Conservation (phyloP, 2,329 filamentous ascomycete species). For the Didymella glomerata region DNA sequence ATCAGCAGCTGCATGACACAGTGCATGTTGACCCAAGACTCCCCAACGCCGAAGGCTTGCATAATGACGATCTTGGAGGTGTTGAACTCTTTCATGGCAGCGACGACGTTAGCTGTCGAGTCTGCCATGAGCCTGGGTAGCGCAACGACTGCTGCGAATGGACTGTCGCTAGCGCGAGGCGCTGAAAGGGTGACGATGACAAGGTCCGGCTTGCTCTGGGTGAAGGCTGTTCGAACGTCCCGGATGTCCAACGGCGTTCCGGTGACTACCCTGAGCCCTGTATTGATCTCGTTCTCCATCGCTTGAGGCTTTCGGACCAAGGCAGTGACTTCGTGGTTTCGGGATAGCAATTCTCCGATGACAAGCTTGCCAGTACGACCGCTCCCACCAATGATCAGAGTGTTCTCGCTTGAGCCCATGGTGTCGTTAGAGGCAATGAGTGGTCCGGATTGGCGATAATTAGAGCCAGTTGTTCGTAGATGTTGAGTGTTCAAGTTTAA, state of each 20-base stretch:
- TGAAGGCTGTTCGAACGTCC: conserved; percentile 53
- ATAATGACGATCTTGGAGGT: conserved; percentile 59
- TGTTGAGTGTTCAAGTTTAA: neutral
- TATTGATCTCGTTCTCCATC: conserved; percentile 29
- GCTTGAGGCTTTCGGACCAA: conserved; percentile 55
- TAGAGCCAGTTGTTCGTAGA: neutral
- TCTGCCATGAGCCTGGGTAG: conserved; percentile 60
- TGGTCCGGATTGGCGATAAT: neutral
- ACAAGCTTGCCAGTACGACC: conserved; percentile 59
- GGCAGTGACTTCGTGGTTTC: conserved; percentile 56
- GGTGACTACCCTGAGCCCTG: conserved; percentile 51
- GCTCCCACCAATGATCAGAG: conserved; percentile 59
- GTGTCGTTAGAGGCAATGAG: neutral
- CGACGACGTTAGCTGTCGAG: conserved; percentile 50
- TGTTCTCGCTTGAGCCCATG: conserved; percentile 39
- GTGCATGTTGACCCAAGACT: conserved; percentile 55
- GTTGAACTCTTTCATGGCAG: conserved; percentile 50
- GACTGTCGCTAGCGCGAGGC: conserved; percentile 57
- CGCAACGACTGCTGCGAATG: conserved; percentile 57
- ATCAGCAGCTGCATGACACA: conserved; percentile 58
- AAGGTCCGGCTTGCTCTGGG: conserved; percentile 38
- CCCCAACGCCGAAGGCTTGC: conserved; percentile 60
- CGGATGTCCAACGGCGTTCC: conserved; percentile 50
- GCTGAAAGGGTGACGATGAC: conserved; percentile 62
- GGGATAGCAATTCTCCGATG: conserved; percentile 52